A percentile compares a stretch with the other conserved stretches of the same genome.
Evolutionary conservation across 306 rosid species (phyloP).

Genomic region (Albizia julibrissin): DNA sequence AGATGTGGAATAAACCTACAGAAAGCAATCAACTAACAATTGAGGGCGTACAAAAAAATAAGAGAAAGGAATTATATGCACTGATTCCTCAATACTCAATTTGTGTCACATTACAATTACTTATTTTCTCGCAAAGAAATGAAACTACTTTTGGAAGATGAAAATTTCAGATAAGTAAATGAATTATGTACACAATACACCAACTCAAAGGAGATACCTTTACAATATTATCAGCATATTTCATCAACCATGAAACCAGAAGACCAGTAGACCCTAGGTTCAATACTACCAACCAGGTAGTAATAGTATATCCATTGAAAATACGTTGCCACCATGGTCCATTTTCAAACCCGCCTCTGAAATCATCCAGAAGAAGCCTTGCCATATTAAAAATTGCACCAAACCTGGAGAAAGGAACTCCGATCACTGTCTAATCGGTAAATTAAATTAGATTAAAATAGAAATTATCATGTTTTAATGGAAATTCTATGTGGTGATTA

Average conservation of each 20-base stretch:
- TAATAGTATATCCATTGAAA: slow-evolving; percentile 58
- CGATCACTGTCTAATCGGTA: background rate
- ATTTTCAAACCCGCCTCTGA: slow-evolving; percentile 64
- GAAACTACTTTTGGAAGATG: background rate
- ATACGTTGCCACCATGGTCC: slow-evolving; percentile 77
- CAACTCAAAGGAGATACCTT: slow-evolving; percentile 40
- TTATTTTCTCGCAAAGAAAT: background rate
- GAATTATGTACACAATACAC: background rate
- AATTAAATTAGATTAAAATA: background rate
- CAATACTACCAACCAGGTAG: slow-evolving; percentile 66
- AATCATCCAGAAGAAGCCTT: slow-evolving; percentile 61
- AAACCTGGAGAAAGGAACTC: slow-evolving; percentile 48
- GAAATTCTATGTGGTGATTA: background rate
- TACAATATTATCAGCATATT: slow-evolving; percentile 69
- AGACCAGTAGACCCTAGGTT: slow-evolving; percentile 75
- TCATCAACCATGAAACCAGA: slow-evolving; percentile 71
- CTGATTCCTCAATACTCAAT: background rate
- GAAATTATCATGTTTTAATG: background rate
- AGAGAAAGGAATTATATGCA: background rate
- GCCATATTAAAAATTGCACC: slow-evolving; percentile 72
- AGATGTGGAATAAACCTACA: slow-evolving; percentile 72
- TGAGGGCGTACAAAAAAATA: background rate
- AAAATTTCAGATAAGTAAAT: background rate
- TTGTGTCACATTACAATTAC: background rate
- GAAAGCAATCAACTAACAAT: slow-evolving; percentile 5